Percentiles rank a stretch among this genome's conserved stretches.
Conservation (phyloP, 2,329 filamentous ascomycete species). For the Diaporthe sp. region DNA sequence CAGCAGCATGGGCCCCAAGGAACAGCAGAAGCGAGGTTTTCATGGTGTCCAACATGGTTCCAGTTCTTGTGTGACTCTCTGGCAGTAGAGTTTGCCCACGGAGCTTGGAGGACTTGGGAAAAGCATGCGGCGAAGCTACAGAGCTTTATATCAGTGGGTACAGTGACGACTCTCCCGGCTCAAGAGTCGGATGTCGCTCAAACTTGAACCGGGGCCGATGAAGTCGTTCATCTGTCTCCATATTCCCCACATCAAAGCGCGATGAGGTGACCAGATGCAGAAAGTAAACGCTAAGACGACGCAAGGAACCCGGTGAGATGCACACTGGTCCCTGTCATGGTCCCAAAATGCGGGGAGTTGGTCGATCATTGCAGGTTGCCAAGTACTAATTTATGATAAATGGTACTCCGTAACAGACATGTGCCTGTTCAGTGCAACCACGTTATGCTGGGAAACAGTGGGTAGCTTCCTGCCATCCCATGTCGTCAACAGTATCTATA, state of each 20-base stretch:
- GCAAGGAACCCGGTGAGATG: neutral
- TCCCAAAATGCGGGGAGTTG: neutral
- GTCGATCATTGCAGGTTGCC: neutral
- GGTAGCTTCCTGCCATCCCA: neutral
- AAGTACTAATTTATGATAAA: neutral
- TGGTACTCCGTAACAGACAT: too few species aligned
- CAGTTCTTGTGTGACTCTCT: neutral
- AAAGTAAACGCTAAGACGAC: neutral
- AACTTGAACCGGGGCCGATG: neutral
- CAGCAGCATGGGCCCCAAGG: neutral
- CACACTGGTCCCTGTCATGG: neutral
- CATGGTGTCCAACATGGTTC: neutral
- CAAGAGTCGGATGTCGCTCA: neutral
- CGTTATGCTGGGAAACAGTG: neutral
- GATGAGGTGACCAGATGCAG: neutral
- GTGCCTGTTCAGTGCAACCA: neutral
- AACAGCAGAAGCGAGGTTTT: neutral
- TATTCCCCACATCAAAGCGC: neutral
- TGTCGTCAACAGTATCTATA: neutral
- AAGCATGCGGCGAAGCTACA: neutral
- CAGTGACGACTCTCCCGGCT: neutral
- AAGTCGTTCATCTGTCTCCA: neutral
- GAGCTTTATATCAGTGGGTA: neutral
- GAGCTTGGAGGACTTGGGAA: too few species aligned
- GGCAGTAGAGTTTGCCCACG: too few species aligned